Evolutionary conservation across 1,284 basidiomycete species (phyloP), one percentile per base, ranked within the genome.

Genomic region (Schizophyllum commune): DNA sequence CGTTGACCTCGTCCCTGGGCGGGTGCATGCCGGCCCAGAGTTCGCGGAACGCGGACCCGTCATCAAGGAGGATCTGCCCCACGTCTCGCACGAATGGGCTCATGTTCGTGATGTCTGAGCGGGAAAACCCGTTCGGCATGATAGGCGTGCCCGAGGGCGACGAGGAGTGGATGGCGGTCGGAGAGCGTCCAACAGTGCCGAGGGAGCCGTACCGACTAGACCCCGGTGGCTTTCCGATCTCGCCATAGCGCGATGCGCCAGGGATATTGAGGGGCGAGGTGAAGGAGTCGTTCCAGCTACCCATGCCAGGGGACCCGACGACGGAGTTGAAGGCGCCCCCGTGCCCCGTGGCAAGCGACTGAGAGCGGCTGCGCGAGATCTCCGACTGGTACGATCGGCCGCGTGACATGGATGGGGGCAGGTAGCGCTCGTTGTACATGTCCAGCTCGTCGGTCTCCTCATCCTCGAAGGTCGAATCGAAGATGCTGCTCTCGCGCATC

Each of bases 21-120:
- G 79, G 83, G 63, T 83, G 77, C 78, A 83, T 83, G 32, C 83
- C 84, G 0, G 83, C 79, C 87, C 88, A 90, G 8, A 89, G 76
- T 66, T 89, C 87, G 54, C 85, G 77, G 66, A 88, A 83, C 0
- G 83, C 82, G 0, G 84, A 81, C 3, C 81, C 82, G 60, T 89
- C 87, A 66, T 91, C 87, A 59, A 88, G 73, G 47, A 91, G 72
- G 62, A 92, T 90, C 72, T 88, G 84, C 15, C 84, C 84, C 17
- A 92, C 85, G 70, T 92, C 89, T 32, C 90, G 78, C 21, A 89
- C 83, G 69, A 92, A 91, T 0, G 91, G 91, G 63, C 83, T 85
- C 81, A 91, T 89, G 70, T 92, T 92, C 39, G 87, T 86, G 53
- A 83, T 72, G 71, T 91, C 89, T 52, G 39, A 47, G 13, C 39